Percentiles rank a stretch among this genome's conserved stretches.
Evolutionary conservation across 1,139 yeast genomes (phyloP).

Genomic region (Yamadazyma pseudoaaseri): DNA sequence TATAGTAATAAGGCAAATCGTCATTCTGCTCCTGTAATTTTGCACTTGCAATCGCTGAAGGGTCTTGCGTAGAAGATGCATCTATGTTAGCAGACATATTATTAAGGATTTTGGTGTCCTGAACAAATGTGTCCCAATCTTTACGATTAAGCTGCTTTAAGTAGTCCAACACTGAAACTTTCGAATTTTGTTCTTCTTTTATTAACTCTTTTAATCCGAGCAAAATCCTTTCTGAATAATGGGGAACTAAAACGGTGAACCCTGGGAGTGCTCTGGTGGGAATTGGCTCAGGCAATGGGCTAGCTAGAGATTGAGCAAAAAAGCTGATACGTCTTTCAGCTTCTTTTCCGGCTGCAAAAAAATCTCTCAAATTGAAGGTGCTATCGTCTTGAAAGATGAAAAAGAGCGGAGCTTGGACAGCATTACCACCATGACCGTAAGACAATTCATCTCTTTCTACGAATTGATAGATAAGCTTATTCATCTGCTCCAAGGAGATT

Average conservation of each 20-base stretch:
- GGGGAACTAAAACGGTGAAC: conserved; percentile 85
- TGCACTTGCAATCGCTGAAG: not conserved
- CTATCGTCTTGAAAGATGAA: conserved; percentile 74
- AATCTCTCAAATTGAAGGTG: conserved; percentile 32
- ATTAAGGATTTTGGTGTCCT: conserved; percentile 52
- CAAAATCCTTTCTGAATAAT: conserved; percentile 74
- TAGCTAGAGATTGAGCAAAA: conserved; percentile 83
- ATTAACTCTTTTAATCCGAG: conserved; percentile 66
- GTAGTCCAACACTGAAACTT: conserved; percentile 70
- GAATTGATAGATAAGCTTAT: conserved; percentile 40
- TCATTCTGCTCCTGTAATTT: conserved; percentile 24
- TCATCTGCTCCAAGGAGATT: conserved; percentile 69
- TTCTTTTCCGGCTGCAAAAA: conserved; percentile 60
- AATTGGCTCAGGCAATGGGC: conserved; percentile 71
- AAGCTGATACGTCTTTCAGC: conserved; percentile 81
- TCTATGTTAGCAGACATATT: conserved; percentile 3
- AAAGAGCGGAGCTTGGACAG: conserved; percentile 59
- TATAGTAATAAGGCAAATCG: conserved; percentile 66
- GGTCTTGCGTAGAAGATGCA: not conserved
- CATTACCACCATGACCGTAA: conserved; percentile 25
- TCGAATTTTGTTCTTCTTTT: conserved; percentile 56
- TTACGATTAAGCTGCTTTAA: conserved; percentile 63
- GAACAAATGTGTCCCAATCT: conserved; percentile 80
- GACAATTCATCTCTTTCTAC: conserved; percentile 20
- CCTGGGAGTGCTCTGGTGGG: conserved; percentile 77